Evolutionary conservation across 2,329 filamentous ascomycete genomes (phyloP), one percentile per base, ranked within the genome.

Genomic region (Leptographium wingfieldii): DNA sequence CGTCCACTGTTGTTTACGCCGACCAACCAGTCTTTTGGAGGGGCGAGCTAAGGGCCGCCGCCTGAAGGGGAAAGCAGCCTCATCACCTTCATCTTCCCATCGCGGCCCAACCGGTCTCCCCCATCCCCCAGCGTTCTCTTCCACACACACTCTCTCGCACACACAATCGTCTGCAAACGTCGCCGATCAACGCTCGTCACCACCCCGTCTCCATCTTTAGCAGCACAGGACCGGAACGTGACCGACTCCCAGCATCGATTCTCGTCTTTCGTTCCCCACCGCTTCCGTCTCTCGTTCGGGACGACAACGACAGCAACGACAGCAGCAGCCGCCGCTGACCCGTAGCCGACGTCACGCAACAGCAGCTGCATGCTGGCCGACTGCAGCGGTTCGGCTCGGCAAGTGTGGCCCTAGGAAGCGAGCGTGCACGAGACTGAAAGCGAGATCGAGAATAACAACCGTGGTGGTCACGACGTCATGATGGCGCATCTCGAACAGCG

Each of bases 401-500:
- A 67, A 72, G 70, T 62, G 63, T 70, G 64, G 68, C 67, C 62
- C 63, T 69, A 64, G 69, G 67, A 59, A 67, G 67, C 63, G 65
- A 65, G 60, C 62, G 62, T 22, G 65, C 64, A 60, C 63, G 38
- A 16, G 38, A 5, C 14, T 14, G 61, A 35, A 59, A 63, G 61
- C 53, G 60, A 64, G 54, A 57, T 38, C 29, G 25, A 29, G 46
- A 56, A 33, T 54, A 55, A 22, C 14, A 11, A 40, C 38, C 12
- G 38, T 19, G 54, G 7, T 31, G n/a, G 46, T 27, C 12, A 9
- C 22, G 33, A 14, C 46, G 76, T 73, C 68, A 85, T 76, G 72
- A 86, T 86, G 83, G 82, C 81, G 61, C 83, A 77, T 71, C 74
- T 79, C 65, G 81, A 84, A 71, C 81, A 85, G 72, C 77, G 80